Base-by-base conservation (phyloP, 2,329 filamentous ascomycete genomes). In the Sporothrix pallida region DNA sequence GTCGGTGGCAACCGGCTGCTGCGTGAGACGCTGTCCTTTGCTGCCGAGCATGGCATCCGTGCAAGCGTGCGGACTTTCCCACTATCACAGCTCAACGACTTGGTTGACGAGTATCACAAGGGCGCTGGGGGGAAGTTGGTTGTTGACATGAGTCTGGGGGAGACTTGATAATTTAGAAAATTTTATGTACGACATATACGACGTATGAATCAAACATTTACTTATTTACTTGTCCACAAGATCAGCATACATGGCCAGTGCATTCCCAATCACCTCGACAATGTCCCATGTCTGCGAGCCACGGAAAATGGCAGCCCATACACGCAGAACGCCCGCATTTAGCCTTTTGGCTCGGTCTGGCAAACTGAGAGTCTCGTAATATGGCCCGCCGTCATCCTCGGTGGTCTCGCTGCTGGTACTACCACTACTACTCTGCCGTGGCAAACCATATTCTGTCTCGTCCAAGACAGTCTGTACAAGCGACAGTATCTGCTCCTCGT, bases 401-500 rank as follows among this genome's bases (percentile, higher is more conserved):
- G 12, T 7, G 1, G 3, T 31, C 26, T 52, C 67, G 48, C 42
- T 48, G 3, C 15, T 26, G 2, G 13, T 20, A 31, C 46, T 37
- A 4, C 52, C 15, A 23, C 31, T 37, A 6, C 31, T 7, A 7
- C 4, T 37, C 31, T 23, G 52, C 4, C 20, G n/a, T 10, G 67
- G 67, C 48, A 70, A n/a, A 2, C 46, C 13, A 15, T n/a, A 70
- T 23, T 70, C 67, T 17, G 67, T 70, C 23, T 70, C 67, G 7
- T 70, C 67, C 48, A 70, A n/a, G 46, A 70, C 26, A 2, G 67
- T 56, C 9, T 26, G 46, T 7, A 69, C 65, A 13, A 89, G 80
- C 15, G 65, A 73, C 5, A 86, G 74, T 3, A 86, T 85, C 0
- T 83, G 80, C 46, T 83, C 82, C 71, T 86, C 84, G 69, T 80